Base-by-base conservation (phyloP, 225 moss, liverwort and hornwort genomes). In the Marchantia polymorpha region DNA sequence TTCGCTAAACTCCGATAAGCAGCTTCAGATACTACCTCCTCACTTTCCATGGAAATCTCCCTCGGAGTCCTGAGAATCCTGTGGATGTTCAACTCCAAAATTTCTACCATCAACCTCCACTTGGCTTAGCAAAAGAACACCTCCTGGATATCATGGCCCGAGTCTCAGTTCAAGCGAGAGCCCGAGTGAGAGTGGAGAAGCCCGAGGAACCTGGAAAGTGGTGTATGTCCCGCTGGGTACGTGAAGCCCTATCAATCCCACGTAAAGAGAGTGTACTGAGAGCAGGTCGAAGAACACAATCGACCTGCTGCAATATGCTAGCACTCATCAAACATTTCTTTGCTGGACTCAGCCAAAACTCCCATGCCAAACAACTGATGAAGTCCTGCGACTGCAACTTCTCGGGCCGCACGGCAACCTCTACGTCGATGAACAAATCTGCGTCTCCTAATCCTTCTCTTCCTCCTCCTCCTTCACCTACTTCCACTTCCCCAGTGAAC, bases 11-110 rank as follows among this genome's bases (percentile, higher is more conserved):
- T 63, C 0, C 64, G 0, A 50, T 64, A 23, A 12, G 49, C 77
- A 64, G 77, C 77, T 51, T 77, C 77, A 16, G 64, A 31, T 25
- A 23, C 64, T 64, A 10, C 77, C 64, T 77, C 77, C 54, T 77
- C 77, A 64, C 64, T 63, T n/a, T 77, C 77, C 77, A 77, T 77
- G 39, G 51, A 65, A 63, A 64, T n/a, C 77, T 47, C 16, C 27
- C 64, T 19, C 50, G 64, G 17, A 20, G 20, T 19, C 7, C 76
- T 39, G 12, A n/a, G 27, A 54, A 59, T 76, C 59, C 61, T 60
- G 25, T 17, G 16, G 51, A 64, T 20, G 22, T 64, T 7, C 23
- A 77, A 12, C 64, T 77, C 60, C 63, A n/a, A 48, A 48, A 4
- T 31, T 39, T 22, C 46, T 59, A 7, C 16, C 39, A n/a, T 49